phyloP scores from a whole-genome alignment of 257 asterid species.

The Agastache rugosa region DNA sequence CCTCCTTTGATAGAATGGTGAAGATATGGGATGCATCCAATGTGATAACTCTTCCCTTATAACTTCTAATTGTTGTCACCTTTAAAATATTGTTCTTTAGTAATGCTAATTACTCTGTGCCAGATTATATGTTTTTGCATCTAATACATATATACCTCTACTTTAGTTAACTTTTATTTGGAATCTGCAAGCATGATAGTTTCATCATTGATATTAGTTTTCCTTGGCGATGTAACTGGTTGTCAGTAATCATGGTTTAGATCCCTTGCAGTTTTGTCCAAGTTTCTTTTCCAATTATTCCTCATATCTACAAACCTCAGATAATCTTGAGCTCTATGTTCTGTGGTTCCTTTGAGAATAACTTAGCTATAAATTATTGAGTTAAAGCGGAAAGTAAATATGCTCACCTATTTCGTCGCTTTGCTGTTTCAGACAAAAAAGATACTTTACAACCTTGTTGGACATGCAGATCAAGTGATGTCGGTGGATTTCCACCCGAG shows the following conservation, averaged over 20 bases:
- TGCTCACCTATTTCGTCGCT: slow-evolving; percentile 17
- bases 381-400: neutral
- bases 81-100: neutral
- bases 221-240: neutral
- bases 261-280: neutral
- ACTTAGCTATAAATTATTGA: neutral
- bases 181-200: slow-evolving; percentile 14
- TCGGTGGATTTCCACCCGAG: slow-evolving; percentile 58
- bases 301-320: neutral
- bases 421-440: slow-evolving; percentile 40
- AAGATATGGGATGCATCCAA: slow-evolving; percentile 54
- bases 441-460: slow-evolving; percentile 37
- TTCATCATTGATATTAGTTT: neutral
- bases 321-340: neutral
- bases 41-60: slow-evolving; percentile 35
- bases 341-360: neutral
- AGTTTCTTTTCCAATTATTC: neutral
- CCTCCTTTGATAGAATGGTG: slow-evolving; percentile 53
- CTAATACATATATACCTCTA: neutral
- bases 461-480: slow-evolving; percentile 51
- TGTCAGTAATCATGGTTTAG: neutral
- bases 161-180: neutral
- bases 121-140: neutral
- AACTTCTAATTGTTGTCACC: neutral
- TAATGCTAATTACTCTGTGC: neutral